phyloP scores from a whole-genome alignment of 148 eudicot species.

The Bassia scoparia region DNA sequence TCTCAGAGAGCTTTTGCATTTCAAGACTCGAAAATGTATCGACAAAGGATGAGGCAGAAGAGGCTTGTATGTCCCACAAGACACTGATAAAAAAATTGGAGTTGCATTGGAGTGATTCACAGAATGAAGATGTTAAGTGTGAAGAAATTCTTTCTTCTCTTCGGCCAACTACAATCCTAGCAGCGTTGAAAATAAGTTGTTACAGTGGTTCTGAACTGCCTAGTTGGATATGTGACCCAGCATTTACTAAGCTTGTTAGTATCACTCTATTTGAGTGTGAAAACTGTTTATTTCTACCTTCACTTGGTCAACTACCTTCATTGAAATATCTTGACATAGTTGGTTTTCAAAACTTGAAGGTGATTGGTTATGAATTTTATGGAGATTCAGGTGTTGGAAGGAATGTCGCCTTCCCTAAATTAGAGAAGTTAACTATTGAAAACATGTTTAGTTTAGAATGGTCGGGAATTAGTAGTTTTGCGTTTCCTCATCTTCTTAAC shows the following conservation, averaged over 20 bases:
- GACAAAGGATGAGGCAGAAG: constrained; percentile 23
- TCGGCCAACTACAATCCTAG: constrained; percentile 23
- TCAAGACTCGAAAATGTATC: constrained; percentile 34
- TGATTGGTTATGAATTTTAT: constrained; percentile 7
- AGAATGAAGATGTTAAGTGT: not conserved
- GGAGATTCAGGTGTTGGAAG: not conserved
- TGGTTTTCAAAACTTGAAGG: constrained; percentile 17
- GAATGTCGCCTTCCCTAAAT: constrained; percentile 24
- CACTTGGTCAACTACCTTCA: constrained; percentile 27
- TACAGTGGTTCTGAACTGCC: constrained; percentile 30
- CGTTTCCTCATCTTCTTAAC: constrained; percentile 24
- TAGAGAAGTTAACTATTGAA: constrained; percentile 30
- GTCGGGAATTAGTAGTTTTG: constrained; percentile 16
- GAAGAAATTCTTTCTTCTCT: constrained; percentile 22
- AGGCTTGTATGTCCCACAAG: constrained; percentile 17
- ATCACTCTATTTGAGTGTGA: constrained; percentile 30
- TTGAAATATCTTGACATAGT: constrained; percentile 25
- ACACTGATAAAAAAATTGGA: constrained; percentile 19
- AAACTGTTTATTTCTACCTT: constrained; percentile 24
- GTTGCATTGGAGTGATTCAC: constrained; percentile 28
- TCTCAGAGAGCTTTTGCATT: constrained; percentile 25
- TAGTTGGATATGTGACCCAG: constrained; percentile 27
- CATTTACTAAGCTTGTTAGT: constrained; percentile 9
- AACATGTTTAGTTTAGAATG: constrained; percentile 25
- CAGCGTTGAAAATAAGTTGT: constrained; percentile 17